Conservation (phyloP, 2,329 filamentous ascomycete genomes). For the Fusarium sulawesiense region DNA sequence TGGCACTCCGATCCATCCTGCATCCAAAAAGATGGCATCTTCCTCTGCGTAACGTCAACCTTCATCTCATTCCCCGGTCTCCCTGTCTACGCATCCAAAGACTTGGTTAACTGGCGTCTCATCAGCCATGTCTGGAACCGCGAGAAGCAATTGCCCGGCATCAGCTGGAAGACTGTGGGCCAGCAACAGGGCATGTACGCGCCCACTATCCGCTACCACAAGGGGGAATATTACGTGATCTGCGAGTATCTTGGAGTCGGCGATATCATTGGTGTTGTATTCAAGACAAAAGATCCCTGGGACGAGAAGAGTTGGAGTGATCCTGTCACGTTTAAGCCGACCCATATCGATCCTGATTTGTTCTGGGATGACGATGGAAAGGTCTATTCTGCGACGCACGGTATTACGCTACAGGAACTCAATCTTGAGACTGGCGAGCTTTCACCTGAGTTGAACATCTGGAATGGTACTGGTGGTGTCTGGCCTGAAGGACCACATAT, state of each 20-base stretch:
- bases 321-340: conserved; percentile 41
- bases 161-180: conserved; percentile 46
- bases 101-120: conserved; percentile 62
- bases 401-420: conserved; percentile 45
- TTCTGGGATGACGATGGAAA: conserved; percentile 69
- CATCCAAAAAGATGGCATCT: conserved; percentile 58
- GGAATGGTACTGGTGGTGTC: conserved; percentile 59
- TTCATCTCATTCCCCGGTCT: conserved; percentile 65
- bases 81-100: conserved; percentile 64
- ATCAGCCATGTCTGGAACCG: conserved; percentile 55
- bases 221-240: conserved; percentile 57
- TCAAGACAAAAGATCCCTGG: conserved; percentile 36
- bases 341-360: conserved; percentile 56
- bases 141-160: conserved; percentile 55
- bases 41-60: conserved; percentile 64
- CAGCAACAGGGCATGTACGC: conserved; percentile 60
- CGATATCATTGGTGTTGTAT: conserved; percentile 26
- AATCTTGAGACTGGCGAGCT: conserved; percentile 19
- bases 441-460: conserved; percentile 53
- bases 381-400: conserved; percentile 58
- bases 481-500: conserved; percentile 66
- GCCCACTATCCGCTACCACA: conserved; percentile 57
- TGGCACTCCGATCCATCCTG: conserved; percentile 63
- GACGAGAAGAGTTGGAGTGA: conserved; percentile 43
- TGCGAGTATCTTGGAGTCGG: conserved; percentile 26